These are phyloP conservation scores for Flaveria ramosissima DNA, from an alignment of 129 eudicot genomes.

Conservation along the genomic window DNA sequence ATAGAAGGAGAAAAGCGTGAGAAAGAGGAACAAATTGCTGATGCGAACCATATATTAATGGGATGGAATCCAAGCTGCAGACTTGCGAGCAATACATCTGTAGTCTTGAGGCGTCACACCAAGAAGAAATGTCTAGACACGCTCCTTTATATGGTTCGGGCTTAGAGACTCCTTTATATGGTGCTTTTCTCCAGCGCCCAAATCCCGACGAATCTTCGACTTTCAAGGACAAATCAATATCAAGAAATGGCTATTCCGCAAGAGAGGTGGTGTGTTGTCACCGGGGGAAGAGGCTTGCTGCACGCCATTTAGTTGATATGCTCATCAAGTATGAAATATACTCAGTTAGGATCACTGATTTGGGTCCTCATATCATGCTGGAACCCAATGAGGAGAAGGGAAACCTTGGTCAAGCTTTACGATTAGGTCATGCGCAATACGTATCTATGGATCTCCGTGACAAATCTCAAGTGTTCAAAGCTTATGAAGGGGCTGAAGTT, in stretches of 20 bases:
- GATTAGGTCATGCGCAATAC: conserved; percentile 71
- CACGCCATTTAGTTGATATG: conserved; percentile 88
- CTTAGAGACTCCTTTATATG: no score
- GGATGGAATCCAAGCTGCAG: no score
- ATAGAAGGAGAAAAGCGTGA: no score
- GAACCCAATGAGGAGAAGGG: conserved; percentile 69
- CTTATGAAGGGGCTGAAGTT: conserved; percentile 87
- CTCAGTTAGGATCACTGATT: conserved; percentile 76
- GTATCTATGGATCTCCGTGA: conserved; percentile 79
- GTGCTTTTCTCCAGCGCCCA: no score
- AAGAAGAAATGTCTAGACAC: no score
- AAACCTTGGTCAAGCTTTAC: conserved; percentile 63
- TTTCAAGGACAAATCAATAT: conserved; percentile 17
- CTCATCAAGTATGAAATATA: conserved; percentile 72
- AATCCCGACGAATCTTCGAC: no score
- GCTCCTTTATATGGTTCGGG: no score
- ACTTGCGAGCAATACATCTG: no score
- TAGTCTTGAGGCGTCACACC: no score
- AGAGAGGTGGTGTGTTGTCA: conserved; percentile 93
- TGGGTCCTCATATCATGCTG: conserved; percentile 59
- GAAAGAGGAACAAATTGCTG: no score
- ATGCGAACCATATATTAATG: no score
- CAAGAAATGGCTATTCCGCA: conserved; percentile 43
- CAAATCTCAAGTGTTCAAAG: conserved; percentile 79
- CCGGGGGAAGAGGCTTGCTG: conserved; percentile 99